A percentile compares a stretch with the other conserved stretches of the same genome.
These are phyloP conservation scores for Rhynchospora breviuscula DNA, from an alignment of 176 grass and related monocot genomes.

Conservation along the genomic window DNA sequence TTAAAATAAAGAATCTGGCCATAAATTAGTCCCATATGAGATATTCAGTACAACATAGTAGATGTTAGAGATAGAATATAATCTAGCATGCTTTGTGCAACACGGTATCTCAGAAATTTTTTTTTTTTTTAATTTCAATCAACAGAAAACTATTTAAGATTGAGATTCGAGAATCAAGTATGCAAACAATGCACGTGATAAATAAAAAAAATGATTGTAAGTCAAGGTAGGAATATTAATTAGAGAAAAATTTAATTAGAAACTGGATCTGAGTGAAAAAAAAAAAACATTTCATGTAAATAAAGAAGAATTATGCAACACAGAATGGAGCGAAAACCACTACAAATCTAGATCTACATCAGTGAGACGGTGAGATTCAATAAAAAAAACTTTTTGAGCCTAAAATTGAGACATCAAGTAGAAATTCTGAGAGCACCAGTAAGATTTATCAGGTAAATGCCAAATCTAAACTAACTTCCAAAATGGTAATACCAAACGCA, in stretches of 20 bases:
- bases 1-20: neutral
- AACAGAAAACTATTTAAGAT: neutral
- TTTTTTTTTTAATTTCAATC: neutral
- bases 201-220: neutral
- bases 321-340: neutral
- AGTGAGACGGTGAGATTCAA: neutral
- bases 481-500: neutral
- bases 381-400: neutral
- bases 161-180: neutral
- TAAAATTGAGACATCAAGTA: neutral
- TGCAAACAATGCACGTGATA: neutral
- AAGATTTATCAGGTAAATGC: neutral
- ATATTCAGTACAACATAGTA: neutral
- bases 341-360: slow-evolving; percentile 3
- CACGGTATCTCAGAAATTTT: neutral
- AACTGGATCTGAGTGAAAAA: slow-evolving; percentile 14
- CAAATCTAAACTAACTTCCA: neutral
- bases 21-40: neutral
- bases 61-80: neutral
- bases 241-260: neutral
- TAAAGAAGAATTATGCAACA: neutral
- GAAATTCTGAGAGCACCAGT: neutral
- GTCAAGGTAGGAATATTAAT: neutral
- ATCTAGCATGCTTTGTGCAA: neutral
- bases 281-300: neutral